These are phyloP conservation scores for Salvia rosmarinus DNA, from an alignment of 257 asterid species.

Conservation along the genomic window DNA sequence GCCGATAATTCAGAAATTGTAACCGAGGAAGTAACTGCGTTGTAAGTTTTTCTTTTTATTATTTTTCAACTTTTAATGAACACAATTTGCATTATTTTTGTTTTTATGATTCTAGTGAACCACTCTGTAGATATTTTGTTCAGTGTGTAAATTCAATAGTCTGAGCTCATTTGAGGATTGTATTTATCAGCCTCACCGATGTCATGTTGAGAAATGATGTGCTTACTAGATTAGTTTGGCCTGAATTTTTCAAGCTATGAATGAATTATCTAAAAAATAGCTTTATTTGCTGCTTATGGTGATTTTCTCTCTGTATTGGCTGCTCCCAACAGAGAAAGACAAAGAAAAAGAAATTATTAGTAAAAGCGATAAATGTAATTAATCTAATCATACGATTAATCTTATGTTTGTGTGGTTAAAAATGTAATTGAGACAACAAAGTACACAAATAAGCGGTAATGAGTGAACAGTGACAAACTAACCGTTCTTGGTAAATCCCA, in stretches of 20 bases:
- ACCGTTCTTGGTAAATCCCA: not conserved
- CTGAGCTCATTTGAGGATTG: constrained; percentile 2
- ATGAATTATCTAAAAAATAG: not conserved
- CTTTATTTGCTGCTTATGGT: not conserved
- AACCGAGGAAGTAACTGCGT: constrained; percentile 83
- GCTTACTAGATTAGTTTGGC: constrained; percentile 2
- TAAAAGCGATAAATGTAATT: not conserved
- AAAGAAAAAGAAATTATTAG: not conserved
- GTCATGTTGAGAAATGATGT: not conserved
- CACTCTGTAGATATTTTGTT: constrained; percentile 9
- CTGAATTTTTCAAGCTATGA: not conserved
- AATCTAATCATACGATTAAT: constrained; percentile 3
- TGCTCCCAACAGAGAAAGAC: not conserved
- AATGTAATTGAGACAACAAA: constrained; percentile 13
- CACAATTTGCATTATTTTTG: constrained; percentile 1
- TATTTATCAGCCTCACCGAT: not conserved
- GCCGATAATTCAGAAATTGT: constrained; percentile 61
- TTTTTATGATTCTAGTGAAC: not conserved
- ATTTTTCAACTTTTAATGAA: not conserved
- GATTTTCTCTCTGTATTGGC: constrained; percentile 3
- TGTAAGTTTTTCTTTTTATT: constrained; percentile 45
- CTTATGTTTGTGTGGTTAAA: constrained; percentile 3
- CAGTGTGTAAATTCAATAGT: not conserved
- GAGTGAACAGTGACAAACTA: constrained; percentile 6
- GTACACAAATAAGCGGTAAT: not conserved